These are phyloP conservation scores for Solanum commersonii DNA, from an alignment of 257 asterid species.

Conservation along the genomic window DNA sequence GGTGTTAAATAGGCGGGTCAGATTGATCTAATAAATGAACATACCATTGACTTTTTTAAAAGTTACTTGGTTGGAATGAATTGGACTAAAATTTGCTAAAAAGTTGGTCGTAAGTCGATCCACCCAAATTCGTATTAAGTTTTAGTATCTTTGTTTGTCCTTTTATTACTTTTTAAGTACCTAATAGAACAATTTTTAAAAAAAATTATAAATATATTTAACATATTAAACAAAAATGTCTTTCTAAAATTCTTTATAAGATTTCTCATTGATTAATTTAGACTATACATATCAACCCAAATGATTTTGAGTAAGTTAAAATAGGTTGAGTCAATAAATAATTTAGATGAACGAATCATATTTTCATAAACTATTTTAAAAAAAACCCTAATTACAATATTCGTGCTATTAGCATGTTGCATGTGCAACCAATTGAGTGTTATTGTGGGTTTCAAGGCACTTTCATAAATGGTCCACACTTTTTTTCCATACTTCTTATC, in stretches of 20 bases:
- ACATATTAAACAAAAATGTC: not conserved
- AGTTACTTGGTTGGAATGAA: not conserved
- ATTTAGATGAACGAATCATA: not conserved
- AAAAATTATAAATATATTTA: not conserved
- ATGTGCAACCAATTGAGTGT: not conserved
- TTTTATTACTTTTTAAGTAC: not conserved
- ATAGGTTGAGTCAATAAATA: not conserved
- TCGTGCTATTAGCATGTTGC: not conserved
- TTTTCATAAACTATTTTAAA: not conserved
- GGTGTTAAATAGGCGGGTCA: not conserved
- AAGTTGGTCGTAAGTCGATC: not conserved
- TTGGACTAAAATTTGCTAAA: not conserved
- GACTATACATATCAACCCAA: not conserved
- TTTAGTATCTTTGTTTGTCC: not conserved
- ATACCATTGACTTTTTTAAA: not conserved
- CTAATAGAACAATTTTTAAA: not conserved
- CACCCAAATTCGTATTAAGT: not conserved
- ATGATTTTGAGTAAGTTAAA: not conserved
- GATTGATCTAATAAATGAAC: not conserved
- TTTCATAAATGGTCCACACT: constrained; percentile 11
- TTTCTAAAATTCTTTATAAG: not conserved
- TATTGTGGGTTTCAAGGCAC: not conserved
- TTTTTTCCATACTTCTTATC: not conserved
- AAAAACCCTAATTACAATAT: not conserved
- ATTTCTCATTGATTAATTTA: not conserved